Evolutionary conservation across 1,284 basidiomycete species (phyloP).

Genomic region (Tausonia pullulans): DNA sequence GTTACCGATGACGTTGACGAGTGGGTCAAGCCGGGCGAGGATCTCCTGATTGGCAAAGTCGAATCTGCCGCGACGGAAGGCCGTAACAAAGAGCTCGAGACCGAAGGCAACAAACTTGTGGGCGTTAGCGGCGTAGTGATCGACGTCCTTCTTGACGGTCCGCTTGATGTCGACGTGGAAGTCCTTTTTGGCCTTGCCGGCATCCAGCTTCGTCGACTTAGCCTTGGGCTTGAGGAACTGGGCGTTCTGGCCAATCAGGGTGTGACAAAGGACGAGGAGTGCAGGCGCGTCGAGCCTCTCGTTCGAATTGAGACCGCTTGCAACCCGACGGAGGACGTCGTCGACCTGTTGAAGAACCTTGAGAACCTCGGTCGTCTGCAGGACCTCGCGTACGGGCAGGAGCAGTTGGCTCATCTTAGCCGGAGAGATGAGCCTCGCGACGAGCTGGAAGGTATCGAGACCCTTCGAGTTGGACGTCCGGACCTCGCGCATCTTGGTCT

Average conservation of each 20-base stretch:
- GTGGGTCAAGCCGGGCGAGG: conserved; percentile 68
- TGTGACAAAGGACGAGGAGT: conserved; percentile 73
- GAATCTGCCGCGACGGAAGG: conserved; percentile 73
- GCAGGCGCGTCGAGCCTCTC: conserved; percentile 56
- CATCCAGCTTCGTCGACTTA: conserved; percentile 26
- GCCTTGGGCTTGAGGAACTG: conserved; percentile 46
- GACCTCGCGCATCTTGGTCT: conserved; percentile 88
- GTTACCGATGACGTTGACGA: conserved; percentile 82
- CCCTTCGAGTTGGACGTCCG: conserved; percentile 64
- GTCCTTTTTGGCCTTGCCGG: conserved; percentile 41
- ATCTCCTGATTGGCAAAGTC: conserved; percentile 64
- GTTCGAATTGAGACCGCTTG: conserved; percentile 78
- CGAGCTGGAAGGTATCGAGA: conserved; percentile 69
- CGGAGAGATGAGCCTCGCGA: conserved; percentile 66
- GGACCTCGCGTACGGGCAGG: conserved; percentile 67
- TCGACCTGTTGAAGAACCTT: conserved; percentile 81
- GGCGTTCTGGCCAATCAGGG: conserved; percentile 82
- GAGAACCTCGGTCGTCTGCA: conserved; percentile 71
- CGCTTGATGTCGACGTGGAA: conserved; percentile 70
- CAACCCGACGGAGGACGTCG: conserved; percentile 72
- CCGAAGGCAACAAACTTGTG: conserved; percentile 83
- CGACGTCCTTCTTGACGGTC: conserved; percentile 44
- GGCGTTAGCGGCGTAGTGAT: conserved; percentile 71
- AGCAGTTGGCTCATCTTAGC: conserved; percentile 64
- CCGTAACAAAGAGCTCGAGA: conserved; percentile 81